These are phyloP conservation scores for Aureobasidium musti DNA, from an alignment of 2,329 filamentous ascomycete species.

Conservation along the genomic window DNA sequence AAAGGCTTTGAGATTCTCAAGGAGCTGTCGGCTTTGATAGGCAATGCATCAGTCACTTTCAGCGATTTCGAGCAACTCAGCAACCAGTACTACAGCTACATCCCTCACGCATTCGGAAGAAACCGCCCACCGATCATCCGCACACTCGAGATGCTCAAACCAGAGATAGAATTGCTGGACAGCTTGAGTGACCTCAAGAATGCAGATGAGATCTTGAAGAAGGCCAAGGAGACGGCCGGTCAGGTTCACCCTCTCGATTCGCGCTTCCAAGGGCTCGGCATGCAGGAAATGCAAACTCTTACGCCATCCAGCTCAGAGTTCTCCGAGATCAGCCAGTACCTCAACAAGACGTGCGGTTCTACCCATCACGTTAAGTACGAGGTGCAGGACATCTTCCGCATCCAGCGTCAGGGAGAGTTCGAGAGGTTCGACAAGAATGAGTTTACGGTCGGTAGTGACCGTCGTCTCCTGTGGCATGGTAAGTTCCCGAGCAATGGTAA, in stretches of 20 bases:
- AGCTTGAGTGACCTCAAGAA: constrained; percentile 84
- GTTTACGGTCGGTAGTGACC: constrained; percentile 60
- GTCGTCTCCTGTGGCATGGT: constrained; percentile 84
- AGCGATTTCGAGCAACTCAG: constrained; percentile 58
- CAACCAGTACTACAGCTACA: constrained; percentile 77
- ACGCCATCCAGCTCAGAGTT: constrained; percentile 64
- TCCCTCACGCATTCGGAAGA: constrained; percentile 79
- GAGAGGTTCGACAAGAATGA: constrained; percentile 64
- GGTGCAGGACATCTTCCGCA: constrained; percentile 77
- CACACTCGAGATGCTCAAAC: constrained; percentile 61
- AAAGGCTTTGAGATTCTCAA: constrained; percentile 77
- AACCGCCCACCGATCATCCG: constrained; percentile 69
- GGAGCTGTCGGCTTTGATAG: constrained; percentile 68
- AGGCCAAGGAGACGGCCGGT: constrained; percentile 51
- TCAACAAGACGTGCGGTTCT: constrained; percentile 64
- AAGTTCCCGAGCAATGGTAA: too few relatives aligned
- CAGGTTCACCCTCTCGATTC: constrained; percentile 67
- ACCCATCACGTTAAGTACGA: constrained; percentile 65
- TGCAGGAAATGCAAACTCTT: constrained; percentile 76
- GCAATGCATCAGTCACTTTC: constrained; percentile 42
- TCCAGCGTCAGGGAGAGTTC: constrained; percentile 72
- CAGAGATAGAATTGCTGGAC: constrained; percentile 77
- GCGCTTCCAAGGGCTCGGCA: constrained; percentile 68
- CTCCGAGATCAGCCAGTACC: constrained; percentile 64
- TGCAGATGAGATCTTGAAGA: constrained; percentile 74